Evolutionary conservation across 352 stramenopile genomes (phyloP).

Genomic region (Globisporangium apiculatum): DNA sequence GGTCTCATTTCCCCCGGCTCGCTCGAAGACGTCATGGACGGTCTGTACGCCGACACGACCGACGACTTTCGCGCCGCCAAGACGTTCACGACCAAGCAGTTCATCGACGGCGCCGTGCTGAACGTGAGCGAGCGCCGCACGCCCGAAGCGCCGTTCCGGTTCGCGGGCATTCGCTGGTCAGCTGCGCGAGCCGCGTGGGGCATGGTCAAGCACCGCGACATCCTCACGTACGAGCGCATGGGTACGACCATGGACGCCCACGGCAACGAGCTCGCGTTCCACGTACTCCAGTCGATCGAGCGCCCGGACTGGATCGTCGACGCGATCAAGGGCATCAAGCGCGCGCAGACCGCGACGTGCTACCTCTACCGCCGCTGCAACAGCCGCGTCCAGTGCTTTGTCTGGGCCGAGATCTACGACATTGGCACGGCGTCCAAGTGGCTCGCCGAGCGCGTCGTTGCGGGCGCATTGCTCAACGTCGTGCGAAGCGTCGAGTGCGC

Average conservation of each 20-base stretch:
- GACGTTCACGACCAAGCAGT: slow-evolving; percentile 23
- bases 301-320: slow-evolving; percentile 12
- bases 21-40: slow-evolving; percentile 31
- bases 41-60: slow-evolving; percentile 38
- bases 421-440: slow-evolving; percentile 25
- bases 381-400: slow-evolving; percentile 31
- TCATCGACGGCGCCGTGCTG: slow-evolving; percentile 28
- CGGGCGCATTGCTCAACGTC: slow-evolving; percentile 27
- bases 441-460: slow-evolving; percentile 38
- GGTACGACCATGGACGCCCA: slow-evolving; percentile 6
- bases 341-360: slow-evolving; percentile 29
- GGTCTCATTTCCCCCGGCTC: slow-evolving; percentile 8
- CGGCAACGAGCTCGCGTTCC: slow-evolving; percentile 15
- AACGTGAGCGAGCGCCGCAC: slow-evolving; percentile 22
- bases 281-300: slow-evolving; percentile 17
- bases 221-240: slow-evolving; percentile 21
- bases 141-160: slow-evolving; percentile 27
- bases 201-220: slow-evolving; percentile 16
- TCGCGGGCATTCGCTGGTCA: slow-evolving; percentile 45
- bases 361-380: slow-evolving; percentile 28
- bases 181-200: slow-evolving; percentile 15
- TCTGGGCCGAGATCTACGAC: slow-evolving; percentile 26
- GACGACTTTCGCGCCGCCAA: slow-evolving; percentile 29
- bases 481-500: slow-evolving; percentile 27
- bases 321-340: slow-evolving; percentile 22